Base-by-base conservation (phyloP, 768 basidiomycete genomes). In the Suillus lakei region DNA sequence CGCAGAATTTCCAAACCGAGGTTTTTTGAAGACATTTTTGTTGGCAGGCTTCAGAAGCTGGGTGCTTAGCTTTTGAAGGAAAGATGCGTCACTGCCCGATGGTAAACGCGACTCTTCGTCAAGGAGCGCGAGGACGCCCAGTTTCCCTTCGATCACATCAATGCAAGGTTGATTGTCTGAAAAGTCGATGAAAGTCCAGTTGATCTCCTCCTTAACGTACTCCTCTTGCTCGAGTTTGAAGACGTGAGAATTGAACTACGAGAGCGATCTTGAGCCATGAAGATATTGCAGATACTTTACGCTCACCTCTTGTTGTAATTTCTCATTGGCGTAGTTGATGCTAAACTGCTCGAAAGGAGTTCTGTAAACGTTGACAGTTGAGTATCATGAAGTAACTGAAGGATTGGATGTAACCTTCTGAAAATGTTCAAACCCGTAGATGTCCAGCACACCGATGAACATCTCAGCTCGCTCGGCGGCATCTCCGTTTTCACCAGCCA, bases 151-250 rank as follows among this genome's bases (percentile, higher is more conserved):
- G 72, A 99, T 98, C 67, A 98, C 91, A 75, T 99, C 93, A 78
- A 99, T 99, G 77, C 97, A 98, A 50, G 95, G 95, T 74, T 99
- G 98, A 74, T 99, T 99, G 79, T 99, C 98, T 12, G 94, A 94
- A 78, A 98, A 99, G 73, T 99, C 97, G 76, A 99, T 99, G 80
- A 99, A 99, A 10, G 93, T 98, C 98, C 98, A 99, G 76, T 98
- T 95, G 76, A 99, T 99, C 78, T 98, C 85, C 76, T 99, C 98
- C 69, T 97, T 94, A 60, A 99, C 89, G 74, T 99, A 99, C 80
- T 99, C 98, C 76, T 99, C 98, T 82, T 99, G 98, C 76, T 99
- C 98, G 48, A 99, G 88, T 83, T 99, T 96, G 87, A 95, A 96
- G 58, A 99, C 98, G 75, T 99, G 98, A 1, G 97, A 98, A 72